phyloP scores from a whole-genome alignment of 2,329 filamentous ascomycete species.

The Penicillium griseofulvum region DNA sequence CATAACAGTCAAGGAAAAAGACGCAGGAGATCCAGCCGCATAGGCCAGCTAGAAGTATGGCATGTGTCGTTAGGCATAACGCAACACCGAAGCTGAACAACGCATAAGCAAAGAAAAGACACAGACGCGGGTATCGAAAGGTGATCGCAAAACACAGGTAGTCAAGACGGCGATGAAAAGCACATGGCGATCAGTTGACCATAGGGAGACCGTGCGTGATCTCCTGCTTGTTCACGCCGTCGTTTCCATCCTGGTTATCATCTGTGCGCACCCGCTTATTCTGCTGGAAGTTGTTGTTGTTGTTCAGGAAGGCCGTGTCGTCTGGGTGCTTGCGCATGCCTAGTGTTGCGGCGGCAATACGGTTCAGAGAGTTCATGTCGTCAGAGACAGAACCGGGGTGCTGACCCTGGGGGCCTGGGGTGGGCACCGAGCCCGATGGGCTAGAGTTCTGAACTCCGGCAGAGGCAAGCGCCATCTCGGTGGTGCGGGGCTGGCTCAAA shows the following conservation, averaged over 20 bases:
- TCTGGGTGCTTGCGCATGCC: slow-evolving; percentile 45
- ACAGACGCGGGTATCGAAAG: slow-evolving; percentile 12
- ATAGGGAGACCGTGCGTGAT: slow-evolving; percentile 28
- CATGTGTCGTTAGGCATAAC: background rate
- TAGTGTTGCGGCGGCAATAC: slow-evolving; percentile 44
- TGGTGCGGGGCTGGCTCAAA: slow-evolving; percentile 55
- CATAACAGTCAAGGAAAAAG: background rate
- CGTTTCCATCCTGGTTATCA: slow-evolving; percentile 27
- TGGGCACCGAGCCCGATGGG: slow-evolving; percentile 20
- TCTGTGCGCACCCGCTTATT: slow-evolving; percentile 33
- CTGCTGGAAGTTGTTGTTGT: slow-evolving; percentile 32
- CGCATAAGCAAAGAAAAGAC: background rate
- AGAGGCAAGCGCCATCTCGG: slow-evolving; percentile 34
- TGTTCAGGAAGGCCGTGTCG: slow-evolving; percentile 35
- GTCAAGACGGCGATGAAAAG: background rate
- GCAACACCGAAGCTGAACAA: slow-evolving; percentile 2
- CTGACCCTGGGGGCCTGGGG: slow-evolving; percentile 25
- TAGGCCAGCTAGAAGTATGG: background rate
- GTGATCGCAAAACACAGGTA: slow-evolving; percentile 4
- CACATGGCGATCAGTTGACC: background rate
- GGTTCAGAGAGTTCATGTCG: slow-evolving; percentile 43
- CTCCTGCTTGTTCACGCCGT: slow-evolving; percentile 29
- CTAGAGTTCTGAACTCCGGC: slow-evolving; percentile 22
- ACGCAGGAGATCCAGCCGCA: slow-evolving; percentile 1
- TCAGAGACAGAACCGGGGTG: slow-evolving; percentile 32